Percentiles rank a stretch among this genome's conserved stretches.
phyloP scores from a whole-genome alignment of 192 early-diverging fungal species.

The Thoreauomyces humboldtii region DNA sequence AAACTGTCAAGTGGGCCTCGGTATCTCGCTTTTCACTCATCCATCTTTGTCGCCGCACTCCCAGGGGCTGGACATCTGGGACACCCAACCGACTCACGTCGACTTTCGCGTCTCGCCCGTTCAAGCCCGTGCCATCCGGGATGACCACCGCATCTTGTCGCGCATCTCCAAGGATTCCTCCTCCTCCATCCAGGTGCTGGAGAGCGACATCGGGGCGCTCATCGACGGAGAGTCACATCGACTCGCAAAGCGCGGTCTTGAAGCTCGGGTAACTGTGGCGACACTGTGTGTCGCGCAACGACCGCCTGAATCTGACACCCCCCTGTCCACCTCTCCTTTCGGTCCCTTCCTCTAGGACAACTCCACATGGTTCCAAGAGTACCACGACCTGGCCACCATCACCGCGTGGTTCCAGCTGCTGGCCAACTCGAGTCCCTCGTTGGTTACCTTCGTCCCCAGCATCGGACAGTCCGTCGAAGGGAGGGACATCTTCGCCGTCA shows the following conservation, averaged over 20 bases:
- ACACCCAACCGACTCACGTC: background rate
- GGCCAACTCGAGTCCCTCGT: slow-evolving; percentile 41
- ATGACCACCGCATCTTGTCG: background rate
- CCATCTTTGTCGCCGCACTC: too few relatives aligned
- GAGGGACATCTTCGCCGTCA: slow-evolving; percentile 58
- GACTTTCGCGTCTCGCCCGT: slow-evolving; percentile 16
- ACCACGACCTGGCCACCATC: slow-evolving; percentile 24
- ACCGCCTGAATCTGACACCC: background rate
- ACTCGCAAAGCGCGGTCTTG: background rate
- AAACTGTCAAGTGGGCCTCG: background rate
- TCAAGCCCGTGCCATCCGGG: background rate
- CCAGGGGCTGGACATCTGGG: slow-evolving; percentile 17
- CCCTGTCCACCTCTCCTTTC: background rate
- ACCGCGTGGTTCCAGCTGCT: slow-evolving; percentile 48
- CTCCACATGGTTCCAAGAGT: slow-evolving; percentile 4
- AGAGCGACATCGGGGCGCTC: slow-evolving; percentile 5
- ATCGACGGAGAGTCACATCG: slow-evolving; percentile 4
- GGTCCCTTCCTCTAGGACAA: too few relatives aligned
- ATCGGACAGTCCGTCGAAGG: slow-evolving; percentile 58
- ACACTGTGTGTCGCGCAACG: background rate
- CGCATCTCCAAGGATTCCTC: background rate
- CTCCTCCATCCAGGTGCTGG: background rate
- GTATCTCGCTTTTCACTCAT: background rate
- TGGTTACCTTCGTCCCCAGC: slow-evolving; percentile 55
- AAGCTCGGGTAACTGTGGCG: background rate